phyloP scores from a whole-genome alignment of 2,329 filamentous ascomycete species.

The Claviceps spartinae region DNA sequence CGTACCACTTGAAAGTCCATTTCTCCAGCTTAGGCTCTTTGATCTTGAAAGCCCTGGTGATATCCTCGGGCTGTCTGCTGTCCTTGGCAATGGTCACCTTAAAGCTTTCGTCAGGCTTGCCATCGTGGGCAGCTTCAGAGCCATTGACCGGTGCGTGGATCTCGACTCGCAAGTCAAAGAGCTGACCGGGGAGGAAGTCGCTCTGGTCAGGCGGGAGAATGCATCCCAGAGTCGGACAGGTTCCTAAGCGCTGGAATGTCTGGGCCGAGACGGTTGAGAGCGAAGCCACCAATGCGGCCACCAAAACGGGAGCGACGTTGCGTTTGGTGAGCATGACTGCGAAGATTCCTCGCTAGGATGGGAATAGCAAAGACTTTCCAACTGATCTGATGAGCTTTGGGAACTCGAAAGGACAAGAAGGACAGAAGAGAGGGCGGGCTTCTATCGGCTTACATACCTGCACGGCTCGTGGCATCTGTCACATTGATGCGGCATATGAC shows the following conservation, averaged over 20 bases:
- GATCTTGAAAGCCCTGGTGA: slow-evolving; percentile 54
- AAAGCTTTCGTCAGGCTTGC: slow-evolving; percentile 60
- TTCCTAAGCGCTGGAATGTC: slow-evolving; percentile 47
- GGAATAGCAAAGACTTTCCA: background rate
- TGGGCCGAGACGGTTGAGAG: slow-evolving; percentile 34
- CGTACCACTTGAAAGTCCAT: slow-evolving; percentile 77
- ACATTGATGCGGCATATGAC: background rate
- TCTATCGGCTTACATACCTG: background rate
- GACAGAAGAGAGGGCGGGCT: background rate
- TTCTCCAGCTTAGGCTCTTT: slow-evolving; percentile 60
- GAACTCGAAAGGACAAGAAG: background rate
- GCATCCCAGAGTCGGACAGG: slow-evolving; percentile 45
- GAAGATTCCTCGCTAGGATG: background rate
- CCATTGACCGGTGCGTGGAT: slow-evolving; percentile 73
- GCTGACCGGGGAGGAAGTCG: slow-evolving; percentile 73
- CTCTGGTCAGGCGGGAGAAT: slow-evolving; percentile 50
- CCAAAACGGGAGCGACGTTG: slow-evolving; percentile 19
- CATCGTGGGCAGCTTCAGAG: slow-evolving; percentile 58
- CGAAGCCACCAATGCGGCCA: slow-evolving; percentile 13
- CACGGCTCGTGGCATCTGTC: background rate
- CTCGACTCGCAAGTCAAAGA: slow-evolving; percentile 73
- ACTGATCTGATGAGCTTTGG: background rate
- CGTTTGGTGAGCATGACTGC: slow-evolving; percentile 23
- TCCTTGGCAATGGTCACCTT: slow-evolving; percentile 60
- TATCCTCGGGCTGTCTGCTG: slow-evolving; percentile 36